Base-by-base conservation (phyloP, 768 basidiomycete species). In the Calocybe gangraenosa region DNA sequence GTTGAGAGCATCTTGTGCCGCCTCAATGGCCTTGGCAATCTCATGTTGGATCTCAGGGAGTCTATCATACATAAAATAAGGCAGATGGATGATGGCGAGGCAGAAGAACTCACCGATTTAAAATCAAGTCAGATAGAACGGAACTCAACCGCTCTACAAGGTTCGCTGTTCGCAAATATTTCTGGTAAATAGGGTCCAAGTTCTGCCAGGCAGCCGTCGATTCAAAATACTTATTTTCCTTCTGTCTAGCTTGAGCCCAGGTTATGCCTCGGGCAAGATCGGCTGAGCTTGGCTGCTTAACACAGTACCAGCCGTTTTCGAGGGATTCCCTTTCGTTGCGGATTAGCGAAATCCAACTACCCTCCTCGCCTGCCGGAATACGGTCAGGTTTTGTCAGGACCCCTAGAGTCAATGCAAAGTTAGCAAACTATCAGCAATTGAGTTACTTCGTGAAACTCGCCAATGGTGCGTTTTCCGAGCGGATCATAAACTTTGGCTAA, bases 301-400 rank as follows among this genome's bases (percentile, higher is more conserved):
- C 75, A 47, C 75, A 78, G 53, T 66, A 78, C 81, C 82, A 84
- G 15, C 75, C 75, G 42, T 82, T 76, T 3, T 70, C 65, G 2
- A 82, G 66, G 0, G 68, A 49, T 46, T 77, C 69, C 5, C 64
- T 68, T 21, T 81, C 79, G 48, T 81, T 78, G 5, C 73, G 63
- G 28, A 85, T 76, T 49, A 78, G 74, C 0, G 61, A 60, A 1
- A 85, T 46, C 87, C 86, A 88, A 1, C 53, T 61, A 0, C 59
- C 59, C 42, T 81, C 78, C 23, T 81, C 78, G 0, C 78, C 80
- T 1, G 58, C 41, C 0, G 75, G 75, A 45, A 82, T 84, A 7
- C 81, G 76, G 51, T 86, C 86, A 0, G 84, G 83, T 50, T 90
- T 88, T 0, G 85, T 90, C n/a, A 87, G 68, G 14, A 87, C 82